Conservation (phyloP, 1,139 yeast species). For the Lodderomyces orthopsilosis region DNA sequence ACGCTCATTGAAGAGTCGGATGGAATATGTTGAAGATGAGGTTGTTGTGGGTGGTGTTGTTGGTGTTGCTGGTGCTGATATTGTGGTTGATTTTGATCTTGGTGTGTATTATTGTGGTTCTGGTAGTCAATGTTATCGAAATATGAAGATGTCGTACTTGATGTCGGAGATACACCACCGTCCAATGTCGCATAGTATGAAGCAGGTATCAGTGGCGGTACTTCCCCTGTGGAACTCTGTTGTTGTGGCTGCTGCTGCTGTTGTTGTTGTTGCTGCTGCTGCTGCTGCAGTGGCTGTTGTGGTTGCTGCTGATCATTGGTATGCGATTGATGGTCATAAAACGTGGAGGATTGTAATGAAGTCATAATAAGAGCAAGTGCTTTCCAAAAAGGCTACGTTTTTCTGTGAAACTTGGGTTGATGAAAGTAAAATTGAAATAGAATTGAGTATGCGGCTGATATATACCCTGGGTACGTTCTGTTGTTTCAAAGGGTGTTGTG, state of each 20-base stretch:
- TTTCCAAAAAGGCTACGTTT: background rate
- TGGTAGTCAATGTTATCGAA: conserved; percentile 4
- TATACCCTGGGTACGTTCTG: too few relatives aligned
- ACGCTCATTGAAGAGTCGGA: background rate
- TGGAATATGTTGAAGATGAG: background rate
- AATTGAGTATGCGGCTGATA: too few relatives aligned
- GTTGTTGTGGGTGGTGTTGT: conserved; percentile 2
- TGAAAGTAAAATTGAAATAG: too few relatives aligned
- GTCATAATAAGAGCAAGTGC: conserved; percentile 2
- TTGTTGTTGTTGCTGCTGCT: conserved; percentile 2
- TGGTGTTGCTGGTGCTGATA: conserved; percentile 3
- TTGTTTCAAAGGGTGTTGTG: too few relatives aligned
- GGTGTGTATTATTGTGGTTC: background rate
- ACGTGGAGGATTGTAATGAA: conserved; percentile 6
- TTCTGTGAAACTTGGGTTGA: too few relatives aligned
- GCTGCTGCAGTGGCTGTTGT: background rate
- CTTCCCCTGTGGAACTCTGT: background rate
- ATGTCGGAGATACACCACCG: conserved; percentile 3
- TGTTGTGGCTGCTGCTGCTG: background rate
- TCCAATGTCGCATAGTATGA: background rate
- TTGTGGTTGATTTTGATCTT: background rate
- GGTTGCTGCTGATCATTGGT: conserved; percentile 1
- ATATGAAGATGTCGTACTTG: conserved; percentile 6
- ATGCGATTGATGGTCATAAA: conserved; percentile 3
- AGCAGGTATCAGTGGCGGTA: conserved; percentile 1